Evolutionary conservation across 2,329 filamentous ascomycete genomes (phyloP), one percentile per base, ranked within the genome.

Genomic region (Ceratocystiopsis brevicomis): DNA sequence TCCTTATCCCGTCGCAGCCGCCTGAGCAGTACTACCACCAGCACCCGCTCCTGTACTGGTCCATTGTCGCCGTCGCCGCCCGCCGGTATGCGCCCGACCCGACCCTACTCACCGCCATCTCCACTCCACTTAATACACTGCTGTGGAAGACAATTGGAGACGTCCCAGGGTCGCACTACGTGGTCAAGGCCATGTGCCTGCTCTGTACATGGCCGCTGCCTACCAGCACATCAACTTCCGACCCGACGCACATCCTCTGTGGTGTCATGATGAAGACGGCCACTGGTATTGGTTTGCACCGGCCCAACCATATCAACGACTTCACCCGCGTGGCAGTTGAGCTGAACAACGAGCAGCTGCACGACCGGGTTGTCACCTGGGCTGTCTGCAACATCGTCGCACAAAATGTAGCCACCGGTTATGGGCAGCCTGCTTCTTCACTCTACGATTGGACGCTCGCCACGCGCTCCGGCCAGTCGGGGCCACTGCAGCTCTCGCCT

Each of bases 221-320:
- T 1, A 84, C 78, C n/a, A 85, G 79, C 58, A 83, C 78, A 6
- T 85, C 81, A 1, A 78, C 79, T 6, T 77, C 78, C 9, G 83
- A 90, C 51, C 81, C 81, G 3, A 88, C 82, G 1, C 84, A 87
- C 55, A 86, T 84, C 56, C 64, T 87, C 16, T 79, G 78, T 51
- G 82, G 83, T 42, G 74, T 85, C 48, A 85, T 88, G 80, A 86
- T 88, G 74, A 85, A 87, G 61, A 75, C 82, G 18, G 83, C 83
- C 10, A 86, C 84, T 50, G 81, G 84, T 50, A 85, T 87, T 51
- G 82, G 83, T 17, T 66, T 90, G 43, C 82, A 90, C 54, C 73
- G 82, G 40, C 83, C 82, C 13, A 84, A 79, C 44, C 78, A 87
- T 56, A 82, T 81, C 38, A 81, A 87, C 56, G 83, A 88, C 57